Percentiles rank a stretch among this genome's conserved stretches.
These are phyloP conservation scores for Candida cerambycidarum DNA, from an alignment of 805 yeast genomes.

Conservation along the genomic window DNA sequence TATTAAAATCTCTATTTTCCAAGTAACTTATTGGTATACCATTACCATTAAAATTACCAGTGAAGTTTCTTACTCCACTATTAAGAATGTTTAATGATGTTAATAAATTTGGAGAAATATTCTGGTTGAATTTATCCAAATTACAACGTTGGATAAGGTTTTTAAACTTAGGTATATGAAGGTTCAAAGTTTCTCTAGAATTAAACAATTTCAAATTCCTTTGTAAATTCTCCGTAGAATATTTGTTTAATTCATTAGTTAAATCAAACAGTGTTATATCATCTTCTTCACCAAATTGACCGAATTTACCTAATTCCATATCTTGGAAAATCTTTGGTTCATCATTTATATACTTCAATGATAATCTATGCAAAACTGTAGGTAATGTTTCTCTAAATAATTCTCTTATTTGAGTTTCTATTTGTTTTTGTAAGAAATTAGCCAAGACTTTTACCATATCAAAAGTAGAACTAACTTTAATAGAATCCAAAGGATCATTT, in stretches of 20 bases:
- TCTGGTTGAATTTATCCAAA: conserved; percentile 43
- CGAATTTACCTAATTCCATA: not conserved
- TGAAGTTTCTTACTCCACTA: conserved; percentile 21
- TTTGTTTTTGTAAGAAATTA: conserved; percentile 76
- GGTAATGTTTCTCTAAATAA: conserved; percentile 84
- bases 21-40: conserved; percentile 43
- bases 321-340: conserved; percentile 3
- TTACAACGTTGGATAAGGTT: conserved; percentile 59
- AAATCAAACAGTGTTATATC: conserved; percentile 53
- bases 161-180: conserved; percentile 58
- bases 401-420: conserved; percentile 76
- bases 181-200: conserved; percentile 78
- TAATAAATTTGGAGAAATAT: conserved; percentile 35
- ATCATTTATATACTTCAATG: conserved; percentile 49
- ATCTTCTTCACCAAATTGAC: conserved; percentile 11
- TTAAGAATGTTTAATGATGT: conserved; percentile 34
- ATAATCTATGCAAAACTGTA: conserved; percentile 70
- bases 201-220: conserved; percentile 49
- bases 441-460: conserved; percentile 83
- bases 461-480: conserved; percentile 82
- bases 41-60: conserved; percentile 21
- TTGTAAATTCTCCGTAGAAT: conserved; percentile 51
- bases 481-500: conserved; percentile 84
- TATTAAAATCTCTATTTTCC: conserved; percentile 24
- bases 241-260: conserved; percentile 51